Conservation (phyloP, 176 grass and related monocot genomes). For the Musa schizocarpa region DNA sequence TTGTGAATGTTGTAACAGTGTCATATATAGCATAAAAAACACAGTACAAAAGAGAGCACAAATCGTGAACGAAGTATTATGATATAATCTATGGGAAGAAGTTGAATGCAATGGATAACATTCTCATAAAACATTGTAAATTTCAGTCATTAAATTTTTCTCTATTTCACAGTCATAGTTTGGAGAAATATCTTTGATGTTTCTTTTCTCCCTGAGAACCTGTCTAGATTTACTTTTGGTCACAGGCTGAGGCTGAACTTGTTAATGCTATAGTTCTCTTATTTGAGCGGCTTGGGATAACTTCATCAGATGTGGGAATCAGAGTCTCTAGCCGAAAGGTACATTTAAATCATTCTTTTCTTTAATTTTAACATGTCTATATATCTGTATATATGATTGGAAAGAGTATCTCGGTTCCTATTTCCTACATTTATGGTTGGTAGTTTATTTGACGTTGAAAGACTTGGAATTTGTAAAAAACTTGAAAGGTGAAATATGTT, state of each 20-base stretch:
- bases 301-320: slow-evolving; percentile 70
- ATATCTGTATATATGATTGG: not conserved
- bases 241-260: slow-evolving; percentile 75
- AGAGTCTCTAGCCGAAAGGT: slow-evolving; percentile 86
- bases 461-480: too few species aligned
- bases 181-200: not conserved
- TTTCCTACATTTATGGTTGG: not conserved
- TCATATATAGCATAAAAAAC: too few species aligned
- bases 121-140: too few species aligned
- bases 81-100: too few species aligned
- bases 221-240: not conserved
- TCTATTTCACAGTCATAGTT: too few species aligned
- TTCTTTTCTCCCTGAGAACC: not conserved
- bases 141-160: too few species aligned
- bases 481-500: too few species aligned
- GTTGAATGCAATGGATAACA: too few species aligned
- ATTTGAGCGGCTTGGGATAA: slow-evolving; percentile 74
- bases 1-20: too few species aligned
- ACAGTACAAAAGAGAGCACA: too few species aligned
- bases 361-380: not conserved
- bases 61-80: too few species aligned
- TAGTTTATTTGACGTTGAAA: not conserved
- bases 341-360: not conserved
- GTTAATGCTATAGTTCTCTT: slow-evolving; percentile 72
- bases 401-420: not conserved